Evolutionary conservation across 139 green algal species (phyloP).

Genomic region (Chlamydomonas incerta): DNA sequence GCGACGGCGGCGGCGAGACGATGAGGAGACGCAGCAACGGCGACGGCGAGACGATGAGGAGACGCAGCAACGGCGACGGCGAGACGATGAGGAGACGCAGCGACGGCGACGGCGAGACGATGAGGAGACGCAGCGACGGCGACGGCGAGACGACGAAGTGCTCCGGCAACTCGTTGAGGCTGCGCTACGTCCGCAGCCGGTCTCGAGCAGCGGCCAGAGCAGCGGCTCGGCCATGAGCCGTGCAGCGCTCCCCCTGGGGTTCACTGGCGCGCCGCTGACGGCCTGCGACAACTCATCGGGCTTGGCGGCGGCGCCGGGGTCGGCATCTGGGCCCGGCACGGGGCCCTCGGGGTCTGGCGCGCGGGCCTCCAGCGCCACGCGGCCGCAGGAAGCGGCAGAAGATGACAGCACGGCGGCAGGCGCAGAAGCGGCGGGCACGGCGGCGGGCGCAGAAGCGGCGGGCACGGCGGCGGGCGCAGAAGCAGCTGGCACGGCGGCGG

Average conservation of each 20-base stretch:
- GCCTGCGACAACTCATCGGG: background rate
- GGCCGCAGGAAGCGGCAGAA: background rate
- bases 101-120: background rate
- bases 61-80: background rate
- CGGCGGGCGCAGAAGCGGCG: background rate
- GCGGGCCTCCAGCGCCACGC: background rate
- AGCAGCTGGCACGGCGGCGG: background rate
- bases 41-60: background rate
- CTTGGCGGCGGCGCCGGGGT: background rate
- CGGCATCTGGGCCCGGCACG: background rate
- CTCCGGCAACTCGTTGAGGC: background rate
- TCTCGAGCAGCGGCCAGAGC: background rate
- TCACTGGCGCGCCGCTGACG: background rate
- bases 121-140: background rate
- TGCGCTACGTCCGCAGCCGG: background rate
- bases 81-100: background rate
- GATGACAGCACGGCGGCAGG: background rate
- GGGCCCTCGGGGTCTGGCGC: background rate
- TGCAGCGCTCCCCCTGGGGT: background rate
- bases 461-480: no score
- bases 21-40: background rate
- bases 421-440: background rate
- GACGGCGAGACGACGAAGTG: background rate
- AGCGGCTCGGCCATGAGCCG: background rate
- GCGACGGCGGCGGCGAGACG: background rate